These are phyloP conservation scores for Chalciporus piperatoides DNA, from an alignment of 1,284 basidiomycete genomes.

Conservation along the genomic window DNA sequence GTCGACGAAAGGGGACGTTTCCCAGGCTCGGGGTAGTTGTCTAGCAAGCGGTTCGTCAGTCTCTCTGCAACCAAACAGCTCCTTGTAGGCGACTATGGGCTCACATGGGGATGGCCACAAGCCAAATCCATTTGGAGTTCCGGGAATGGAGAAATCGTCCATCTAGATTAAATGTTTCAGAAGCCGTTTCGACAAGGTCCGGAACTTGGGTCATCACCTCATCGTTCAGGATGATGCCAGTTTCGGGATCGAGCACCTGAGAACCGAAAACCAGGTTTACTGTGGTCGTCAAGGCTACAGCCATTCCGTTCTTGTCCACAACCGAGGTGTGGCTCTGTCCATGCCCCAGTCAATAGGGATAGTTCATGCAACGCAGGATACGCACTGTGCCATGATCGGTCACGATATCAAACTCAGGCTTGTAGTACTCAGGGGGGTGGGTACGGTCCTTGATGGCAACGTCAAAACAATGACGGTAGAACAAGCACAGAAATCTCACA, in stretches of 20 bases:
- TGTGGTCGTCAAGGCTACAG: conserved; percentile 81
- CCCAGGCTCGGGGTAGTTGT: conserved; percentile 82
- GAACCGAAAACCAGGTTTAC: conserved; percentile 90
- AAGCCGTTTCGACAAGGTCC: conserved; percentile 1
- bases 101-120: conserved; percentile 81
- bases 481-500: conserved; percentile 43
- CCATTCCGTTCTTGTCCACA: conserved; percentile 82
- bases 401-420: conserved; percentile 74
- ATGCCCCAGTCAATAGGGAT: conserved; percentile 5
- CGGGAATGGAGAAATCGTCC: conserved; percentile 89
- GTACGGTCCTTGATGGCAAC: conserved; percentile 60
- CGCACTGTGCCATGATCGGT: conserved; percentile 85
- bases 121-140: conserved; percentile 77
- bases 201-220: conserved; percentile 44
- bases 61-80: conserved; percentile 1
- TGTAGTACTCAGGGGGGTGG: conserved; percentile 78
- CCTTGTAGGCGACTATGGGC: conserved; percentile 15
- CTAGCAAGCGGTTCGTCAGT: conserved; percentile 34
- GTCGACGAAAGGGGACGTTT: conserved; percentile 90
- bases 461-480: conserved; percentile 11
- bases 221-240: conserved; percentile 87
- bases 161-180: conserved; percentile 41
- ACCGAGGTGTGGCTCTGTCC: conserved; percentile 76
- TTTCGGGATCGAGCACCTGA: conserved; percentile 76
- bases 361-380: conserved; percentile 9